A percentile compares a stretch with the other conserved stretches of the same genome.
These are phyloP conservation scores for Phytophthora crassamura DNA, from an alignment of 352 stramenopile genomes.

Conservation along the genomic window DNA sequence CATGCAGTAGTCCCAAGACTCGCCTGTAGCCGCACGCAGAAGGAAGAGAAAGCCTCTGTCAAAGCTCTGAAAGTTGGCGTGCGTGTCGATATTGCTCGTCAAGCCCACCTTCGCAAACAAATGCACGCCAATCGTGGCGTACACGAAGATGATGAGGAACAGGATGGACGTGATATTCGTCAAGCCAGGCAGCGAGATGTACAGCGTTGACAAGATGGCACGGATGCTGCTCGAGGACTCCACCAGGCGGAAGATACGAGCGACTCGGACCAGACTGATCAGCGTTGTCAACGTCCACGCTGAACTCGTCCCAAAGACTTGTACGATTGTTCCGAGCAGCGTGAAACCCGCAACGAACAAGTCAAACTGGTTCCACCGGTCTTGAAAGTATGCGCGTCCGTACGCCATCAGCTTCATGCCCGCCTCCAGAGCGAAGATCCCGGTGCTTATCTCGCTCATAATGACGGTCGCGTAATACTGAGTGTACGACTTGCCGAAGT, in stretches of 20 bases:
- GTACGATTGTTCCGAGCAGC: slow-evolving; percentile 52
- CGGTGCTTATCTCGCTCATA: slow-evolving; percentile 85
- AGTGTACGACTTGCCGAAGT: slow-evolving; percentile 72
- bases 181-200: slow-evolving; percentile 84
- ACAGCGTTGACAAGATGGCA: slow-evolving; percentile 88
- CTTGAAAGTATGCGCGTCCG: slow-evolving; percentile 73
- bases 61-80: slow-evolving; percentile 93
- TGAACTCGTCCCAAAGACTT: slow-evolving; percentile 46
- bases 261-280: slow-evolving; percentile 90
- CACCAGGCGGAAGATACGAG: slow-evolving; percentile 76
- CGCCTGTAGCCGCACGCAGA: slow-evolving; percentile 88
- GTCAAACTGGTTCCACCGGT: slow-evolving; percentile 90
- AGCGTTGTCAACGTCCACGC: slow-evolving; percentile 78
- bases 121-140: slow-evolving; percentile 90
- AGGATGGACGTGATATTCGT: slow-evolving; percentile 91
- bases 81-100: slow-evolving; percentile 67
- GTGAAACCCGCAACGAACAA: slow-evolving; percentile 77
- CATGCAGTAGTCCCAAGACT: slow-evolving; percentile 93
- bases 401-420: slow-evolving; percentile 87
- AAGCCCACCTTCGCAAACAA: slow-evolving; percentile 89
- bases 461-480: slow-evolving; percentile 54
- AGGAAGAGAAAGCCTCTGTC: slow-evolving; percentile 89
- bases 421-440: slow-evolving; percentile 87
- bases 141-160: slow-evolving; percentile 93
- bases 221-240: slow-evolving; percentile 83